Base-by-base conservation (phyloP, 441 rosid genomes). In the Lepidium campestre region DNA sequence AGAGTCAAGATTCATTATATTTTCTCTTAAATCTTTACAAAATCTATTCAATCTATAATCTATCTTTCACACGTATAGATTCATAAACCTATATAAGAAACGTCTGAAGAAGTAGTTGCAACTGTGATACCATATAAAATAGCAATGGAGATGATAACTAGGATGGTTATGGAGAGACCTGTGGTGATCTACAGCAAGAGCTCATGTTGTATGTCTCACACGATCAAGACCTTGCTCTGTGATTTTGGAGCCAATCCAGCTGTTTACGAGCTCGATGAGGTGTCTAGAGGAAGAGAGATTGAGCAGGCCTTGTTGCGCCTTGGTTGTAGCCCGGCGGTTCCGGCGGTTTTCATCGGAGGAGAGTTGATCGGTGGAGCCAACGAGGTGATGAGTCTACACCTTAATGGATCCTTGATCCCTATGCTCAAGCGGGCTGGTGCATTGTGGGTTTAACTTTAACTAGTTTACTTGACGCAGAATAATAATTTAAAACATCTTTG, bases 121-220 rank as follows among this genome's bases (percentile, higher is more conserved):
- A 5, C 1, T 31, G 13, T 29, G 13, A 69, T 50, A 60, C 12
- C n/a, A 34, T 18, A 49, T 18, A 40, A 25, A n/a, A 18, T 8
- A 25, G 15, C 58, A 49, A 86, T 89, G 96, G 96, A 89, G 11
- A 85, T 73, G 57, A 76, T 86, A 42, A 66, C 74, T 5, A 72
- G 57, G 25, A 65, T 89, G 85, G 90, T 80, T 48, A 57, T 83
- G 39, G 83, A 85, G 77, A 86, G 82, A 78, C 82, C 96, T 5
- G 91, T 89, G 46, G 93, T 86, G 83, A 81, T 89, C 36, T 89
- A 85, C 78, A 89, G 90, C 81, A 75, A 71, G 78, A 89, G 83
- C 68, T 62, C 79, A 0, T 88, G 95, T 68, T 72, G 80, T 68
- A 86, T 88, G 88, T 81, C 87, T 76, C 86, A 86, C 77, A 67